Base-by-base conservation (phyloP, 805 yeast species). In the Starmerella potacharoeniae region DNA sequence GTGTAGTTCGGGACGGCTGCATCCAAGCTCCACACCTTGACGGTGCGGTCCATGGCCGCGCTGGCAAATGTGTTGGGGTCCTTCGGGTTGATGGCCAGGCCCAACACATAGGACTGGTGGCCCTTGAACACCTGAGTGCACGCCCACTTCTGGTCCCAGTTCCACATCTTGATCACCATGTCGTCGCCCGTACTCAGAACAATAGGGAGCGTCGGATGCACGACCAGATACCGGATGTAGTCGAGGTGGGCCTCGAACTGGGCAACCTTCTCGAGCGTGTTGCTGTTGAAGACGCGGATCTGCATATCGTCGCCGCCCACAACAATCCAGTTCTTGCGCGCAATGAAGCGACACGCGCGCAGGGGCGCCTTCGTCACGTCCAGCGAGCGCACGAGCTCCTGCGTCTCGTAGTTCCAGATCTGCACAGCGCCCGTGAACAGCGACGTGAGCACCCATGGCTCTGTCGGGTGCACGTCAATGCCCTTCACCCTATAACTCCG, bases 221-320 rank as follows among this genome's bases (percentile, higher is more conserved):
- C 95, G 10, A 95, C 93, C 61, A 93, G 80, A 55, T 86, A 81
- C 69, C 98, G 83, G 66, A 93, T 86, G 71, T 93, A 93, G 71
- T 93, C 98, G 8, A 96, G 96, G 68, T 93, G 98, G 9, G 97
- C 97, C 73, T 93, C 98, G 67, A 91, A 93, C 72, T 90, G 97
- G 40, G 87, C 78, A 59, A 93, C 80, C 69, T 88, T 89, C 71
- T 93, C 98, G 55, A 95, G 90, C 17, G 98, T 93, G 72, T 88
- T 88, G 75, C 87, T 89, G 71, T 93, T 93, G 76, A 81, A 93
- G 34, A 93, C 95, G 66, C 98, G 82, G 56, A 93, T 75, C 68
- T 86, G 91, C 77, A 86, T 91, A 72, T 93, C 99, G 69, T 93
- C 99, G 52, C 95, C 80, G 33, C 98, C 99, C 42, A 89, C 89